Conservation (phyloP, 2,329 filamentous ascomycete species). For the Eurotiales sp. region DNA sequence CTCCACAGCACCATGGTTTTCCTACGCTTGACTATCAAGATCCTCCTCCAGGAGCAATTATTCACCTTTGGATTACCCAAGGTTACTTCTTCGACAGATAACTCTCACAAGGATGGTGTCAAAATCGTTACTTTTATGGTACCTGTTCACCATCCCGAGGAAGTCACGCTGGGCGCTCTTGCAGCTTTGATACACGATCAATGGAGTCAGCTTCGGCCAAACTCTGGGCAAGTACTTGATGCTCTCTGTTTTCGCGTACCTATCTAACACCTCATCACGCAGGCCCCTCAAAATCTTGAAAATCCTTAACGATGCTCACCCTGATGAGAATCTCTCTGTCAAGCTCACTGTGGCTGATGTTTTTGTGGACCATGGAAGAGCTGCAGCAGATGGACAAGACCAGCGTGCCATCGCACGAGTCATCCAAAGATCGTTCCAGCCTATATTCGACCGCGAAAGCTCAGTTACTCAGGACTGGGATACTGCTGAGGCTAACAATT, state of each 20-base stretch:
- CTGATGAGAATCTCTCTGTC: constrained; percentile 28
- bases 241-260: not conserved
- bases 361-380: constrained; percentile 36
- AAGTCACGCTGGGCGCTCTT: constrained; percentile 27
- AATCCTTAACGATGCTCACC: constrained; percentile 34
- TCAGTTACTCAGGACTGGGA: constrained; percentile 37
- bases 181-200: constrained; percentile 29
- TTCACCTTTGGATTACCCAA: too few relatives aligned
- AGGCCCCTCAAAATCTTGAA: constrained; percentile 36
- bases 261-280: not conserved
- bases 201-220: constrained; percentile 31
- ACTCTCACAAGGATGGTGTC: constrained; percentile 17
- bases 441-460: constrained; percentile 25
- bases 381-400: constrained; percentile 30
- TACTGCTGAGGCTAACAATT: constrained; percentile 22
- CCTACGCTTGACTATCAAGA: constrained; percentile 34
- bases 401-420: constrained; percentile 33
- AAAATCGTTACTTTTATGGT: constrained; percentile 30
- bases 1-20: constrained; percentile 27
- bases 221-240: constrained; percentile 28
- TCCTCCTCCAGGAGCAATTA: constrained; percentile 28
- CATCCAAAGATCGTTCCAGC: constrained; percentile 28
- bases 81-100: constrained; percentile 16
- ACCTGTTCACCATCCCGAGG: constrained; percentile 28
- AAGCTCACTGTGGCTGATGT: constrained; percentile 36